Base-by-base conservation (phyloP, 1,284 basidiomycete species). In the Flammula alnicola region DNA sequence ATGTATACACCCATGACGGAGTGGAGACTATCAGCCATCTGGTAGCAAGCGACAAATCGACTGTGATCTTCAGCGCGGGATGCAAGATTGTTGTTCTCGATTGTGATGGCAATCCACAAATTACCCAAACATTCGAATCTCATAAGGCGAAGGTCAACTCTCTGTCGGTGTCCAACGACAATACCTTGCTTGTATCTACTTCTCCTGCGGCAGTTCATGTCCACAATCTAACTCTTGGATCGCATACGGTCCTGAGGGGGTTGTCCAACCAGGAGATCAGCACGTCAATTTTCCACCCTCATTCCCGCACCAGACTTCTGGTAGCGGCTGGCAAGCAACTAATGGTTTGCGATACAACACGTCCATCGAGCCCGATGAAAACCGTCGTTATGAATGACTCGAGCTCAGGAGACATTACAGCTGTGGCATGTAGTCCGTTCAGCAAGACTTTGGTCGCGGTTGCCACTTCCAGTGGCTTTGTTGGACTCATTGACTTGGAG, bases 381-480 rank as follows among this genome's bases (percentile, higher is more conserved):
- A 68, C 66, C 0, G 66, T 88, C 30, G 50, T 71, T 1, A 58
- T 88, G 37, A 72, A 71, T 29, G 79, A 80, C 27, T 65, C 71
- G n/a, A 66, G 63, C 10, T 58, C 63, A 32, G 78, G 78, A 6
- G 63, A 76, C 12, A 73, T 88, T 11, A 65, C 76, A 2, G 75
- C 74, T 5, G 67, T 88, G 12, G 70, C 81, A 5, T 81, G 78
- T 56, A 88, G 86, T 52, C 84, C 86, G 4, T 89, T 86, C 64
- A 88, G 85, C 65, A 87, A 84, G 66, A 84, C 81, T 1, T 68
- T 89, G 32, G 71, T 86, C 11, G 82, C 82, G 7, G 75, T 77
- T 29, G 79, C 76, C 1, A 82, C 76, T 37, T 70, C 75, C n/a
- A 70, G 67, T 4, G 84, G 84, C 0, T 68, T 69, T 26, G 71